Percentiles rank a stretch among this genome's conserved stretches.
These are phyloP conservation scores for Rhizomucor pusillus DNA, from an alignment of 371 early-diverging fungal species.

Conservation along the genomic window DNA sequence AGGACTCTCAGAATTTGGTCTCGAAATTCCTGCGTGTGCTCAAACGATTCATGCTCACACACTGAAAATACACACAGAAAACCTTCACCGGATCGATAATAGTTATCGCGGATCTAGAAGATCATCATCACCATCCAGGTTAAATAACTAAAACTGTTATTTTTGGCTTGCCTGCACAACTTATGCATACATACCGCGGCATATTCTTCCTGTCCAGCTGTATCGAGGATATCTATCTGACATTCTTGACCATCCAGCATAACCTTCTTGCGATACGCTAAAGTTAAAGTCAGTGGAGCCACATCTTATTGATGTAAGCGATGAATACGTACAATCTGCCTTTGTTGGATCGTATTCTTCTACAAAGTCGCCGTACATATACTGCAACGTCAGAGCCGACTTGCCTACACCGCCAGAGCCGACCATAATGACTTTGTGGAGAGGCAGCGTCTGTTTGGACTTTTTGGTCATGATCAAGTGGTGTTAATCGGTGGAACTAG, in stretches of 20 bases:
- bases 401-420: constrained; percentile 95
- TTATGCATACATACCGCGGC: constrained; percentile 62
- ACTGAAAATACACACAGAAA: constrained; percentile 85
- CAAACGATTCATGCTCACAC: constrained; percentile 78
- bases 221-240: constrained; percentile 87
- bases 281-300: not conserved
- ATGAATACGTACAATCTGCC: constrained; percentile 69
- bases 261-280: constrained; percentile 65
- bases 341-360: constrained; percentile 97
- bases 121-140: not conserved
- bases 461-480: constrained; percentile 28
- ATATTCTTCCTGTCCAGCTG: constrained; percentile 89
- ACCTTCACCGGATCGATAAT: constrained; percentile 86
- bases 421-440: constrained; percentile 91
- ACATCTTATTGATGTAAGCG: not conserved
- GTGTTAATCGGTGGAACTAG: not conserved
- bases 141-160: too few relatives aligned
- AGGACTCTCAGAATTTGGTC: constrained; percentile 83
- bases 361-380: constrained; percentile 93
- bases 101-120: constrained; percentile 79
- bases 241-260: constrained; percentile 67
- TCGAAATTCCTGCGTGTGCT: constrained; percentile 77
- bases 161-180: too few relatives aligned
- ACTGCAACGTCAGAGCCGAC: constrained; percentile 88
- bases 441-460: constrained; percentile 65